Evolutionary conservation across 495 filamentous ascomycete species (phyloP).

Genomic region (Podospora pseudoanserina): DNA sequence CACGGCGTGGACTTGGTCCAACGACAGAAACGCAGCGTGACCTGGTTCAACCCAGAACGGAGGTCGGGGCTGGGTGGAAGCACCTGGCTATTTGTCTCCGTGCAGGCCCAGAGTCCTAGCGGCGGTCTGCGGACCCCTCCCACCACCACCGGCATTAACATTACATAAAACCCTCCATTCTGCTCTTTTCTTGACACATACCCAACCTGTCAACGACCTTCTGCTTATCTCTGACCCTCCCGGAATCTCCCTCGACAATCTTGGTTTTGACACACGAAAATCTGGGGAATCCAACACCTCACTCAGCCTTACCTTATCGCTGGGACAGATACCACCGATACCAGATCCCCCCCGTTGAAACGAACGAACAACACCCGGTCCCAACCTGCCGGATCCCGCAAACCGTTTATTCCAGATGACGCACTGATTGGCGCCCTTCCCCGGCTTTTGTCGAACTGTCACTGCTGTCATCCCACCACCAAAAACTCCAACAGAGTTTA

Average conservation of each 20-base stretch:
- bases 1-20: constrained; percentile 6
- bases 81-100: constrained; percentile 28
- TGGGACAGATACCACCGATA: constrained; percentile 14
- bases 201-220: constrained; percentile 42
- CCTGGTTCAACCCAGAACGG: constrained; percentile 25
- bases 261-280: constrained; percentile 34
- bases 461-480: constrained; percentile 15
- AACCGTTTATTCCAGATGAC: constrained; percentile 45
- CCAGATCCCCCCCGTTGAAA: background rate
- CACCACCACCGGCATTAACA: constrained; percentile 42
- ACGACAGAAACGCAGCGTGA: constrained; percentile 23
- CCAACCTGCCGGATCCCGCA: constrained; percentile 47
- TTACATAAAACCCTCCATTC: constrained; percentile 54
- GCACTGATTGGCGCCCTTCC: constrained; percentile 46
- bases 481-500: background rate
- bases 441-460: constrained; percentile 21
- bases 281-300: constrained; percentile 29
- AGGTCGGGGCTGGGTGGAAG: constrained; percentile 23
- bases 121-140: constrained; percentile 34
- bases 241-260: constrained; percentile 37
- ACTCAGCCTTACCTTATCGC: constrained; percentile 33
- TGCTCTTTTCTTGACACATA: constrained; percentile 47
- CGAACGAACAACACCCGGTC: constrained; percentile 23
- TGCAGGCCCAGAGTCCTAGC: constrained; percentile 22
- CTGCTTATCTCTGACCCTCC: constrained; percentile 42